Evolutionary conservation across 2,329 filamentous ascomycete species (phyloP), one percentile per base, ranked within the genome.

Genomic region (Phialophora tarda): DNA sequence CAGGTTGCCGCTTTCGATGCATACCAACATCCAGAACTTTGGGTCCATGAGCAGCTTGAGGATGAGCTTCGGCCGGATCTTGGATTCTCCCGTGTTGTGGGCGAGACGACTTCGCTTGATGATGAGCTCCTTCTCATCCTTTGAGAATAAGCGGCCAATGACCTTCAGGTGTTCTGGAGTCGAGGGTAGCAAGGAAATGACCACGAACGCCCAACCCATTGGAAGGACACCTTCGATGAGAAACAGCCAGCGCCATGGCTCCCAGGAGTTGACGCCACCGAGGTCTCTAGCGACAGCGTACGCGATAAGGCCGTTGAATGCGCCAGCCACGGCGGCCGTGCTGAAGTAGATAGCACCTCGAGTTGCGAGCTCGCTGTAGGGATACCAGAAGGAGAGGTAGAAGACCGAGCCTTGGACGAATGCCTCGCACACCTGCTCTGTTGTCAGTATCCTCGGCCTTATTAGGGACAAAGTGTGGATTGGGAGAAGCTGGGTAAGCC

Each of bases 261-360:
- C 68, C 56, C 78, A 79, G 8, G 79, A 78, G 8, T 77, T 79
- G 8, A 82, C 75, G 1, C 82, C 82, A 59, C 82, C 79, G 79
- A 85, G 83, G 73, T 81, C 79, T 74, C 81, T 79, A 0, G 78
- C 78, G 38, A 85, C 83, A 2, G 73, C 82, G 68, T 77, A 84
- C 2, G 84, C 83, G 0, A 85, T 74, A 24, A 85, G 73, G 0
- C 83, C 83, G 3, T 79, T 80, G 63, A 85, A 84, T 0, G 82
- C 82, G n/a, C 83, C 82, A 0, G 83, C 82, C 38, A 84, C 71
- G 48, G 78, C 79, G 3, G 79, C 78, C 0, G 81, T 80, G 60
- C 78, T 79, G 72, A 82, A 83, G 73, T 81, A 79, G 2, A 83
- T 72, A 3, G 80, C 78, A 51, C 79, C 76, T 11, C 82, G 76